Base-by-base conservation (phyloP, 2,329 filamentous ascomycete genomes). In the Talaromyces piceae region DNA sequence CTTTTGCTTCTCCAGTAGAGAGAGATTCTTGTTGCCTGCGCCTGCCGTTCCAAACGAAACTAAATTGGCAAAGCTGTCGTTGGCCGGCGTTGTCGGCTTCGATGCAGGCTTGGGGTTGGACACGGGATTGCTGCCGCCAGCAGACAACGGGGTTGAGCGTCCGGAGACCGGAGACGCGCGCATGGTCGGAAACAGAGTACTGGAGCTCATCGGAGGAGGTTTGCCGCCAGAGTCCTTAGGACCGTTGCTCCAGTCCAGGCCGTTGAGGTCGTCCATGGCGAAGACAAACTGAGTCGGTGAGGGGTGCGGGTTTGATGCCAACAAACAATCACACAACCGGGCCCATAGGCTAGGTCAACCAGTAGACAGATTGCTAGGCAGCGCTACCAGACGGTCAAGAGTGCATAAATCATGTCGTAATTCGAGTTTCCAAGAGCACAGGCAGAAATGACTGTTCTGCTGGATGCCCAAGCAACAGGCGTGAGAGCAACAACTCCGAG, bases 11-110 rank as follows among this genome's bases (percentile, higher is more conserved):
- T 85, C 82, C 50, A 80, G 72, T 7, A 86, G 72, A 2, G 82
- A 81, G 13, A 96, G 74, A 57, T 86, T 93, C 67, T 83, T 85
- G 26, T 78, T 80, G 25, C 77, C 80, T 49, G 71, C 52, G 39
- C 65, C 61, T 12, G 67, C 60, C 3, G 66, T 61, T 27, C 58
- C 61, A 54, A 86, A 84, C 54, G 86, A 91, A 53, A 74, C 80
- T 26, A 79, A 77, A 47, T 74, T 91, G 22, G 72, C 75, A 28
- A 88, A 91, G 59, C 73, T 77, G 56, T 77, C 74, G 50, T 69
- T 72, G 22, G 66, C 64, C 9, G 72, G 68, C 6, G 71, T 70
- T 27, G 64, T 56, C 13, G 72, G 60, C 56, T 73, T 72, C 0
- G 67, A 64, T 2, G 67, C 64, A n/a, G 68, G 63, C 30, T 64